Base-by-base conservation (phyloP, 805 yeast species). In the Lachancea quebecensis region DNA sequence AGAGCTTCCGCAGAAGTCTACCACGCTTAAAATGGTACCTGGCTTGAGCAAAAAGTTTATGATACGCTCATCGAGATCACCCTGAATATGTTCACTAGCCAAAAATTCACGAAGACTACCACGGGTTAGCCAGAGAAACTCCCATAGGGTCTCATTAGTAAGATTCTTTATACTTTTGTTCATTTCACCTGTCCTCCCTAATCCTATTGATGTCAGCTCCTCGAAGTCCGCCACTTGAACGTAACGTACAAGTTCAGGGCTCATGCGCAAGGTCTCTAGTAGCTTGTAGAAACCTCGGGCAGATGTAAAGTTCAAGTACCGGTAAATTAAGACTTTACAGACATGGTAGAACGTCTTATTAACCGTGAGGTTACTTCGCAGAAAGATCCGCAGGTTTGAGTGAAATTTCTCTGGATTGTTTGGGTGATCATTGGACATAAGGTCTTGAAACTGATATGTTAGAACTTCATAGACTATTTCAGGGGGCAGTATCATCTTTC, bases 151-250 rank as follows among this genome's bases (percentile, higher is more conserved):
- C 25, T 69, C 67, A 35, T 82, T 72, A 0, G 96, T 89, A 35
- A 89, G 87, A 85, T 86, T 85, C 64, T 89, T 95, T 54, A 89
- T 89, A 64, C 85, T 95, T 63, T 78, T 82, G 66, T 85, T 90
- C 95, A 89, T 89, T 54, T 82, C 75, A 10, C 85, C 87, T 0
- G 96, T 85, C 51, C 96, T 72, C 2, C 96, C 96, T 39, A 89
- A 71, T 0, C 96, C 96, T 40, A 90, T 81, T 0, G 91, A 82
- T 1, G 96, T 88, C 64, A 89, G 83, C 54, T 85, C 91, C 57
- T 85, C 85, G 56, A 89, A 90, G 67, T 89, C 96, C 54, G 90
- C 75, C 42, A 82, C 79, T 54, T 81, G 79, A 16, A 86, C 91
- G 32, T 56, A 50, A 9, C 28, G 38, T 32, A 35, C 28, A 6